These are phyloP conservation scores for Pythium folliculosum DNA, from an alignment of 352 stramenopile genomes.

Conservation along the genomic window DNA sequence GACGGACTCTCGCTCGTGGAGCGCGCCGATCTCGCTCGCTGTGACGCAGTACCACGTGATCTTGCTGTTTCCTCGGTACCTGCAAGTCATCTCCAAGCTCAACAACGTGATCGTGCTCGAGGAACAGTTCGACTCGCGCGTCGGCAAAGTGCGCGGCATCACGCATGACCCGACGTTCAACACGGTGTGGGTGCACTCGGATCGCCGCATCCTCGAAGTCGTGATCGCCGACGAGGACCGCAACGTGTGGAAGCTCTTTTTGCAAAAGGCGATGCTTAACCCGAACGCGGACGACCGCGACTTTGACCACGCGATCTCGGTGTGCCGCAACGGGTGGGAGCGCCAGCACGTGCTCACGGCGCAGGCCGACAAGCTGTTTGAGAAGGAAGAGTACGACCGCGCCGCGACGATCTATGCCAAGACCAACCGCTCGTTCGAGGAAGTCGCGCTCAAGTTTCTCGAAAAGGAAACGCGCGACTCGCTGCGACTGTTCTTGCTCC, in stretches of 20 bases:
- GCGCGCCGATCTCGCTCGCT: conserved; percentile 78
- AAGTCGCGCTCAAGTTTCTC: conserved; percentile 91
- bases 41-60: conserved; percentile 94
- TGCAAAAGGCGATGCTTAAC: conserved; percentile 85
- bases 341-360: conserved; percentile 86
- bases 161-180: conserved; percentile 77
- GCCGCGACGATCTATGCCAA: conserved; percentile 90
- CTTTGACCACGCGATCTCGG: conserved; percentile 87
- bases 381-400: conserved; percentile 80
- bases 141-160: conserved; percentile 70
- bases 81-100: conserved; percentile 88
- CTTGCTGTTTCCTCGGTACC: conserved; percentile 75
- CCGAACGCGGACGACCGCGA: conserved; percentile 66
- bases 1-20: conserved; percentile 42
- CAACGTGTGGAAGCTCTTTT: conserved; percentile 91
- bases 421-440: conserved; percentile 89
- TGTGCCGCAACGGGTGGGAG: conserved; percentile 82
- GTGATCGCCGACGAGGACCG: conserved; percentile 88
- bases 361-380: conserved; percentile 91
- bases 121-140: conserved; percentile 75
- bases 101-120: conserved; percentile 87
- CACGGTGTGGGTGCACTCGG: conserved; percentile 83
- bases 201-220: conserved; percentile 77
- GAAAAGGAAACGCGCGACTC: conserved; percentile 83
- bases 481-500: conserved; percentile 85